Evolutionary conservation across 768 basidiomycete genomes (phyloP).

Genomic region (Termitomyces sp.): DNA sequence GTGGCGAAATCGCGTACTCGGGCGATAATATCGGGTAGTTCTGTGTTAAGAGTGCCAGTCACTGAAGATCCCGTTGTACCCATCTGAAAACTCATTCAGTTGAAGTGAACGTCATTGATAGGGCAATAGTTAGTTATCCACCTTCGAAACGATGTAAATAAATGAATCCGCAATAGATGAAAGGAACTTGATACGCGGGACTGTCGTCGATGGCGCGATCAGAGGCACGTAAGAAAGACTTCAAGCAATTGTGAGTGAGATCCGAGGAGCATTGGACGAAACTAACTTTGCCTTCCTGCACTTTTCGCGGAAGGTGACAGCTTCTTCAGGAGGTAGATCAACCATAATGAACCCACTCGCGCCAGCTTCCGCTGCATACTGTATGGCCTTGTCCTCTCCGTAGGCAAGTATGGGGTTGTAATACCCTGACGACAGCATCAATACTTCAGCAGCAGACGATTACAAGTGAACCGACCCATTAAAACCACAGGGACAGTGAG

Average conservation of each 20-base stretch:
- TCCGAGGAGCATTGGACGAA: neutral
- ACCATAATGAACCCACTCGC: constrained; percentile 98
- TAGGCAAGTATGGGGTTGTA: constrained; percentile 96
- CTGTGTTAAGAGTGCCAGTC: constrained; percentile 62
- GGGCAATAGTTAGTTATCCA: constrained; percentile 22
- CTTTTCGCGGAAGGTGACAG: constrained; percentile 83
- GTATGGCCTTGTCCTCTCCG: constrained; percentile 91
- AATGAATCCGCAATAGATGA: constrained; percentile 93
- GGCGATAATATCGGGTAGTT: constrained; percentile 78
- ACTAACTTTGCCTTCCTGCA: constrained; percentile 78
- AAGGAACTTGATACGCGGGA: constrained; percentile 86
- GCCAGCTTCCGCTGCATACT: constrained; percentile 84
- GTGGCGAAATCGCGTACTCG: constrained; percentile 77
- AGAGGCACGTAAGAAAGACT: constrained; percentile 95
- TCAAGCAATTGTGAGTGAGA: neutral
- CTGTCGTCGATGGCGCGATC: constrained; percentile 90
- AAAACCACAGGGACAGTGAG: constrained; percentile 85
- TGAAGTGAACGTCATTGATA: neutral
- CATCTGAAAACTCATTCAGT: constrained; percentile 52
- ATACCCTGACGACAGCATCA: constrained; percentile 60
- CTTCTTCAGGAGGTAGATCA: constrained; percentile 97
- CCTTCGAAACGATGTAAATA: constrained; percentile 98
- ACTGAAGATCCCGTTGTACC: constrained; percentile 95
- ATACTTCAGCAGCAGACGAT: constrained; percentile 1
- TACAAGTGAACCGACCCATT: constrained; percentile 62